These are phyloP conservation scores for Aschersonia sp. DNA, from an alignment of 2,329 filamentous ascomycete genomes.

Conservation along the genomic window DNA sequence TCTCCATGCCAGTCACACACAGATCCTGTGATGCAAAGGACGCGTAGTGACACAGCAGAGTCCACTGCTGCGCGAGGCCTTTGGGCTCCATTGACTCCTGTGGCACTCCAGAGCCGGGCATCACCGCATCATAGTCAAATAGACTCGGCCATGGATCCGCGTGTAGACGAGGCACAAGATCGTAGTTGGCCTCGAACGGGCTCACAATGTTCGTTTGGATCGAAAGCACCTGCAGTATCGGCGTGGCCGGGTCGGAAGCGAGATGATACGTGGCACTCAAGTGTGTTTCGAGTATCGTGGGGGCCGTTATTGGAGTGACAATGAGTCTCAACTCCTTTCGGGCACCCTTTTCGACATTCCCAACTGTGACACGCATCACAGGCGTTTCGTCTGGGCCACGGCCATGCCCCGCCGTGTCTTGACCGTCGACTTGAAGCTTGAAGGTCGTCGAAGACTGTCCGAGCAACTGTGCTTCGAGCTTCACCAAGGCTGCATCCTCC, in stretches of 20 bases:
- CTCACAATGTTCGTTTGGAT: slow-evolving; percentile 60
- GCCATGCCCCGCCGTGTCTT: slow-evolving; percentile 14
- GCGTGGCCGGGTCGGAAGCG: slow-evolving; percentile 63
- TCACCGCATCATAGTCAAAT: slow-evolving; percentile 44
- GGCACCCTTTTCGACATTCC: slow-evolving; percentile 30
- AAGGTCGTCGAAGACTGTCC: slow-evolving; percentile 39
- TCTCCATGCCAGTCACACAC: slow-evolving; percentile 44
- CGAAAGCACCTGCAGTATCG: slow-evolving; percentile 58
- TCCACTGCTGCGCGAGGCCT: slow-evolving; percentile 72
- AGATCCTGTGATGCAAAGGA: slow-evolving; percentile 68
- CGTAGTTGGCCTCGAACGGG: slow-evolving; percentile 86
- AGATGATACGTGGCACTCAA: slow-evolving; percentile 67
- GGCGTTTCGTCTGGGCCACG: slow-evolving; percentile 24
- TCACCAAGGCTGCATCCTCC: slow-evolving; percentile 60
- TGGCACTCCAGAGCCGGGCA: no score
- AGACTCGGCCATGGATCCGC: slow-evolving; percentile 72
- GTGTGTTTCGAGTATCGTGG: slow-evolving; percentile 49
- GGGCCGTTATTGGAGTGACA: slow-evolving; percentile 34
- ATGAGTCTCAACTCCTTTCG: slow-evolving; percentile 28
- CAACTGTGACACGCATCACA: slow-evolving; percentile 26
- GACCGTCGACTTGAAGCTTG: slow-evolving; percentile 21
- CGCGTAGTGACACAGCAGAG: slow-evolving; percentile 54
- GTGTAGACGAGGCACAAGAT: slow-evolving; percentile 68
- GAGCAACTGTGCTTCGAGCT: slow-evolving; percentile 52
- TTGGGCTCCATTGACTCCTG: slow-evolving; percentile 9